Conservation (phyloP, 106 monocot genomes). For the Dendrobium huoshanense region DNA sequence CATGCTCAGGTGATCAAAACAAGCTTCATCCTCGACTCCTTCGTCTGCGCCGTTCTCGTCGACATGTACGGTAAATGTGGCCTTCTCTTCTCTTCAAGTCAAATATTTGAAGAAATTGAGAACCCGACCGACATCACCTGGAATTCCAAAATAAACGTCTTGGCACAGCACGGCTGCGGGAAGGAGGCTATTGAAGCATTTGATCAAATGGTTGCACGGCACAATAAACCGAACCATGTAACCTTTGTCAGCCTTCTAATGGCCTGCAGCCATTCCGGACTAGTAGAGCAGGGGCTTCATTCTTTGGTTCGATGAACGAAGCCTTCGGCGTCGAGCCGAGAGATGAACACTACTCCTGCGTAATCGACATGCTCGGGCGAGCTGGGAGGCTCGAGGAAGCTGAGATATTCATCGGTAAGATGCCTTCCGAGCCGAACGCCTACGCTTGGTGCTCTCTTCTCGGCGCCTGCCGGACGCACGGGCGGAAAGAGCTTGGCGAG, state of each 20-base stretch:
- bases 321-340: slow-evolving; percentile 23
- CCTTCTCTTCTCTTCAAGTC: slow-evolving; percentile 22
- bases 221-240: slow-evolving; percentile 26
- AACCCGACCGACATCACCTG: slow-evolving; percentile 20
- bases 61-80: slow-evolving; percentile 69
- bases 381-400: slow-evolving; percentile 42
- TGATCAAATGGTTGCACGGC: slow-evolving; percentile 22
- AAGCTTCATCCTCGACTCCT: slow-evolving; percentile 19
- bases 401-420: slow-evolving; percentile 30
- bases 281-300: slow-evolving; percentile 42
- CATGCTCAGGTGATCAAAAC: slow-evolving; percentile 44
- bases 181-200: slow-evolving; percentile 26
- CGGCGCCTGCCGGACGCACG: slow-evolving; percentile 46
- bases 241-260: slow-evolving; percentile 37
- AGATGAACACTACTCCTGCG: slow-evolving; percentile 44
- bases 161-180: slow-evolving; percentile 46
- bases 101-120: slow-evolving; percentile 27
- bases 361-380: slow-evolving; percentile 44
- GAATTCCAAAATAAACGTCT: slow-evolving; percentile 31
- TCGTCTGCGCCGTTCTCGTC: slow-evolving; percentile 32
- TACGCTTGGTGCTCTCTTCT: slow-evolving; percentile 59
- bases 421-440: slow-evolving; percentile 48
- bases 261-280: slow-evolving; percentile 51
- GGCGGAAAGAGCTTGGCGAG: slow-evolving; percentile 38
- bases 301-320: slow-evolving; percentile 33